Percentiles rank a stretch among this genome's conserved stretches.
Evolutionary conservation across 2,329 filamentous ascomycete species (phyloP).

Genomic region (Alternaria triticimaculans): DNA sequence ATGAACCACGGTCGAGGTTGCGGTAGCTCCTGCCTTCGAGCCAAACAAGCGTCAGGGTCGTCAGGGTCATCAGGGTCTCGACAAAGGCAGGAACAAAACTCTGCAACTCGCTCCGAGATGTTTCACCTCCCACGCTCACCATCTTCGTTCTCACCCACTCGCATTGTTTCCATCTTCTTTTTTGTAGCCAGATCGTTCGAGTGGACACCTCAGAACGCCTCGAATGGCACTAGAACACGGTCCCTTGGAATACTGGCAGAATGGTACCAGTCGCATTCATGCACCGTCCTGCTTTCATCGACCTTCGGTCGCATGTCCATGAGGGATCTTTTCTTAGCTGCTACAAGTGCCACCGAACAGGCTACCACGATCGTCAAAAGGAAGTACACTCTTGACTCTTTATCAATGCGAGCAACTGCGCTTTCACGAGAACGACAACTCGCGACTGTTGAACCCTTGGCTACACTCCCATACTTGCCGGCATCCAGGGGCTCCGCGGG

Average conservation of each 20-base stretch:
- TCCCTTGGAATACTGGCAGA: not conserved
- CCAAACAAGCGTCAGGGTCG: not conserved
- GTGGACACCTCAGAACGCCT: not conserved
- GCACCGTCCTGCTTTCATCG: not conserved
- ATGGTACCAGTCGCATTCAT: not conserved
- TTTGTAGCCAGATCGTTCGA: not conserved
- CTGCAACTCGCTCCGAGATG: not conserved
- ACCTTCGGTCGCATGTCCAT: not conserved
- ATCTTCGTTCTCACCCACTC: not conserved
- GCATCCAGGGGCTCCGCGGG: not conserved
- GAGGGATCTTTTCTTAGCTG: not conserved
- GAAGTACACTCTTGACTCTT: not conserved
- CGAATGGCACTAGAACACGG: not conserved
- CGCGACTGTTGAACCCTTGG: not conserved
- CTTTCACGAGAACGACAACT: not conserved
- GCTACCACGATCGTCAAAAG: not conserved
- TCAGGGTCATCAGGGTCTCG: not conserved
- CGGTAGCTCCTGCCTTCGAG: not conserved
- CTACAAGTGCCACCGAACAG: not conserved
- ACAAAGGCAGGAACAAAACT: not conserved
- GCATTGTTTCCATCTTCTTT: not conserved
- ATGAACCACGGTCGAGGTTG: not conserved
- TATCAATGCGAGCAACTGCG: not conserved
- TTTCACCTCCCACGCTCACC: not conserved
- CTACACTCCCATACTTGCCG: not conserved